phyloP scores from a whole-genome alignment of 106 monocot species.

The Ottelia alismoides region DNA sequence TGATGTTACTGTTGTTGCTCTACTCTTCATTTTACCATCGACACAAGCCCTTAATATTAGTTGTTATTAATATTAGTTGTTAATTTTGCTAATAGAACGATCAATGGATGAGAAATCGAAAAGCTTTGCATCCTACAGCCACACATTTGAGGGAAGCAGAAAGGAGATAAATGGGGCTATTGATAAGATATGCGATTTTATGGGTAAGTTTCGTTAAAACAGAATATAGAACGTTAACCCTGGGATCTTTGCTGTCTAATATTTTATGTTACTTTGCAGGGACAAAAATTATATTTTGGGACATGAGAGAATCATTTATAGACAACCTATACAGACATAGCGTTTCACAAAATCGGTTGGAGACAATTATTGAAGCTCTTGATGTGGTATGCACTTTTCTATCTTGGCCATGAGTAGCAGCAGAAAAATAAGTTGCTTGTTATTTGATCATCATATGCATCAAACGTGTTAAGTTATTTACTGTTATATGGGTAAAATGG shows the following conservation, averaged over 20 bases:
- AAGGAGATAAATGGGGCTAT: constrained; percentile 89
- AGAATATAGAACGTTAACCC: not conserved
- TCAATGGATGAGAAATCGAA: constrained; percentile 50
- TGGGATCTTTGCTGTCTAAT: not conserved
- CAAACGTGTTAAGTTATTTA: no score
- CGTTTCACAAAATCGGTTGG: constrained; percentile 66
- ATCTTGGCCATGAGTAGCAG: no score
- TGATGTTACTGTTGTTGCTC: no score
- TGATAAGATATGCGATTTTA: constrained; percentile 75
- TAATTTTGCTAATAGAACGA: constrained; percentile 31
- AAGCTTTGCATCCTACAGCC: constrained; percentile 19
- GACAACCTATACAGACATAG: constrained; percentile 75
- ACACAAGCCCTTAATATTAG: no score
- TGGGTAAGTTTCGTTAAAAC: constrained; percentile 29
- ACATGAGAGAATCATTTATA: constrained; percentile 71
- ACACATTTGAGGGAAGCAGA: constrained; percentile 87
- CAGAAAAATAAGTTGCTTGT: no score
- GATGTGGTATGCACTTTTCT: constrained; percentile 68
- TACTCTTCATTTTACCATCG: no score
- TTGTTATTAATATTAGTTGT: no score
- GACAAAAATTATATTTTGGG: constrained; percentile 90
- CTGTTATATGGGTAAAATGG: no score
- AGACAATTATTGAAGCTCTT: constrained; percentile 55
- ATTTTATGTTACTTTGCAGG: constrained; percentile 30
- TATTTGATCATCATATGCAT: no score